Evolutionary conservation across 1,284 basidiomycete species (phyloP).

Genomic region (Heterobasidion parviporum): DNA sequence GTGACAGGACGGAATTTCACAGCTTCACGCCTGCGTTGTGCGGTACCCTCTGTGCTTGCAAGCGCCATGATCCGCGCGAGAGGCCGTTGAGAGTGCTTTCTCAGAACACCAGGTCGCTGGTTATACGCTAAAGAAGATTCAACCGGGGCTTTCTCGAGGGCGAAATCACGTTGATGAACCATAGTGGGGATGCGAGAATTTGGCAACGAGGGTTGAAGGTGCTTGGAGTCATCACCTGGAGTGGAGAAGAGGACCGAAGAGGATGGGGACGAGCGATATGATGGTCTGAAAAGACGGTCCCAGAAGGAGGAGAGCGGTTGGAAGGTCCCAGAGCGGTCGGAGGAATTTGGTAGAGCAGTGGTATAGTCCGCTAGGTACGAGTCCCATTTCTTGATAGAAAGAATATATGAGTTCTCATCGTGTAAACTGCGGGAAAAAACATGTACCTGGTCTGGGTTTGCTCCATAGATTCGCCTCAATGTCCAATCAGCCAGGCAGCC

Average conservation of each 20-base stretch:
- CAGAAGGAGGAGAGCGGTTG: constrained; percentile 41
- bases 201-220: not conserved
- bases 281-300: constrained; percentile 32
- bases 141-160: not conserved
- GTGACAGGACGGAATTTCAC: constrained; percentile 40
- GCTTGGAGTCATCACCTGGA: constrained; percentile 6
- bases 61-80: constrained; percentile 8
- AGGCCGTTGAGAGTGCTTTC: constrained; percentile 17
- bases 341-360: constrained; percentile 32
- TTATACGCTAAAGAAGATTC: constrained; percentile 6
- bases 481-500: constrained; percentile 48
- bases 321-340: constrained; percentile 33
- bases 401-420: not conserved
- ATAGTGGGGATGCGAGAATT: not conserved
- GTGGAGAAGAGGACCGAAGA: not conserved
- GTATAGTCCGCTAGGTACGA: constrained; percentile 53
- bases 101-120: constrained; percentile 8
- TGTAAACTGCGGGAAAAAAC: not conserved
- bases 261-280: not conserved
- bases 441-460: constrained; percentile 59
- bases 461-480: constrained; percentile 45
- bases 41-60: constrained; percentile 2
- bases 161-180: not conserved
- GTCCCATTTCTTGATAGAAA: constrained; percentile 52
- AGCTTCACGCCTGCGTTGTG: constrained; percentile 27